Base-by-base conservation (phyloP, 805 yeast genomes). In the Saccharomycodes ludwigii region DNA sequence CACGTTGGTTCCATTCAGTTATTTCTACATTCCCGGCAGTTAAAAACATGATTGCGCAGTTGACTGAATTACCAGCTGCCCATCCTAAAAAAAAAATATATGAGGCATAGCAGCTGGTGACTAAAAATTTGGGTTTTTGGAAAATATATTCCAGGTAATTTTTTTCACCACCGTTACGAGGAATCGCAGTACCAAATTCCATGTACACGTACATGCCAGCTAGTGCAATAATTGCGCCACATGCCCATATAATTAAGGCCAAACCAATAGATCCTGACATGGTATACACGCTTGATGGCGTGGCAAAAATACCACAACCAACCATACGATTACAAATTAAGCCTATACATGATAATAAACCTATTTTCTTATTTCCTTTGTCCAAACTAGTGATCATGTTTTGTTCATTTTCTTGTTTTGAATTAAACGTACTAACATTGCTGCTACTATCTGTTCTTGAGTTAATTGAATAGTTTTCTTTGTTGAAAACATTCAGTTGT, bases 121-220 rank as follows among this genome's bases (percentile, higher is more conserved):
- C 66, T 37, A 82, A 61, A 47, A 76, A 79, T 49, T 61, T 67
- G 25, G 94, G 94, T 43, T 68, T 72, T 30, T 63, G 64, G 58
- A 65, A 82, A 30, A 79, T 69, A 43, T 67, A 76, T 50, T 81
- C 91, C 43, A 82, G 57, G 50, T 82, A 82, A 46, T 78, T 79
- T 56, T 79, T 80, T 48, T 82, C 94, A 42, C 91, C 94, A 42
- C 94, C 94, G 46, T 81, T 80, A 57, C 78, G 70, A 29, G 83
- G 82, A 35, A 79, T 71, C 26, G 76, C 76, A 4, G 79, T 69
- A 11, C 93, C 93, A 51, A 78, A 76, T 48, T 80, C 91, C 73
- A 80, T 71, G 52, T 80, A 81, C 3, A 76, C 83, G 46, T 71
- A 65, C 43, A 77, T 52, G 21, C 79, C 79, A 21, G 73, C 53